Conservation (phyloP, 768 basidiomycete species). For the Punctularia strigosozonata region DNA sequence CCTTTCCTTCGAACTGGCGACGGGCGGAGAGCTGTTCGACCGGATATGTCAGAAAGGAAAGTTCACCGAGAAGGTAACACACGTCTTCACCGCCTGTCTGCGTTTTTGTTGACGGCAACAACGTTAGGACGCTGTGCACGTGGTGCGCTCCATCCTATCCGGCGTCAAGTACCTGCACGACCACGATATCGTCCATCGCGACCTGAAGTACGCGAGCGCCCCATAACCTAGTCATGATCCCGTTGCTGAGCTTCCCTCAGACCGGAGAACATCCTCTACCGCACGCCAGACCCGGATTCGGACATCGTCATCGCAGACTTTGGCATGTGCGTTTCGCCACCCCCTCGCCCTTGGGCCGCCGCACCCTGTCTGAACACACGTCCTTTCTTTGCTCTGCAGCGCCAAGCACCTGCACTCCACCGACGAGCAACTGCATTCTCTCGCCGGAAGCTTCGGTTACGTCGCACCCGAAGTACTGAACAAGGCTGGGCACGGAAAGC, state of each 20-base stretch:
- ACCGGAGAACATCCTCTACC: slow-evolving; percentile 94
- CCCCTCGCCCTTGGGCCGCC: not conserved
- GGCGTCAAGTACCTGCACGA: slow-evolving; percentile 86
- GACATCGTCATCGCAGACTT: slow-evolving; percentile 95
- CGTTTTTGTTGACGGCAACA: not conserved
- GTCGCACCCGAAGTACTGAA: slow-evolving; percentile 84
- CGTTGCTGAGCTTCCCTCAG: slow-evolving; percentile 22
- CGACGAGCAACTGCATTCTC: slow-evolving; percentile 55
- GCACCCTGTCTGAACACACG: not conserved
- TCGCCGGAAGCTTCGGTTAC: slow-evolving; percentile 82
- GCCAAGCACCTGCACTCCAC: slow-evolving; percentile 72
- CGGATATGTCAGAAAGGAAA: slow-evolving; percentile 76
- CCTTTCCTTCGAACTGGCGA: slow-evolving; percentile 88
- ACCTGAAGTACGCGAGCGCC: slow-evolving; percentile 68
- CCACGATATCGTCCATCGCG: slow-evolving; percentile 91
- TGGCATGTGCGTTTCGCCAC: slow-evolving; percentile 62
- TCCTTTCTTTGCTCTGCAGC: no score
- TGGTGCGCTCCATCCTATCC: slow-evolving; percentile 71
- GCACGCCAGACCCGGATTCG: slow-evolving; percentile 63
- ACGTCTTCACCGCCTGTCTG: no score
- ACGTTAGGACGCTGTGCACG: slow-evolving; percentile 15
- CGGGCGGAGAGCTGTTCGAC: slow-evolving; percentile 92
- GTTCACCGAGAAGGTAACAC: slow-evolving; percentile 89
- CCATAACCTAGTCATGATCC: not conserved
- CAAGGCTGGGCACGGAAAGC: slow-evolving; percentile 78